Percentiles rank a stretch among this genome's conserved stretches.
These are phyloP conservation scores for Pichia eremophila DNA, from an alignment of 805 yeast species.

Conservation along the genomic window DNA sequence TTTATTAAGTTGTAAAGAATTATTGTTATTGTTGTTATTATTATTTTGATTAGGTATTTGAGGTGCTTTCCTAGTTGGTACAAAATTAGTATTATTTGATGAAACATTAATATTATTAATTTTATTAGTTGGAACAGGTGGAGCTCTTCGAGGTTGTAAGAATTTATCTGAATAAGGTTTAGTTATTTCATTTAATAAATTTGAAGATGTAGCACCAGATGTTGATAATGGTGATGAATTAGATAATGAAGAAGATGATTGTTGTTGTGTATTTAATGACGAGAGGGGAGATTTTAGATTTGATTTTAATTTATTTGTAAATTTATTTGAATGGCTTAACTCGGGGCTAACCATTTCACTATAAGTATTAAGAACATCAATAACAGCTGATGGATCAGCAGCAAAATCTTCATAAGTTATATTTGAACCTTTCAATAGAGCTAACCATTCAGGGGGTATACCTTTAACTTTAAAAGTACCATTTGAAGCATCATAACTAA, in stretches of 20 bases:
- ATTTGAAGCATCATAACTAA: conserved; percentile 73
- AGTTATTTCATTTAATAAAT: conserved; percentile 22
- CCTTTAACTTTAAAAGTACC: conserved; percentile 46
- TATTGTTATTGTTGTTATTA: too few relatives aligned
- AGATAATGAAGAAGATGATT: not conserved
- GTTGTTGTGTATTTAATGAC: too few relatives aligned
- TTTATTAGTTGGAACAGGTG: conserved; percentile 22
- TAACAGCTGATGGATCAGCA: conserved; percentile 55
- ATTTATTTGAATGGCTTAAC: conserved; percentile 16
- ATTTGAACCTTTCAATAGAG: conserved; percentile 45
- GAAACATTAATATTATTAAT: not conserved
- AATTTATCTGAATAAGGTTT: conserved; percentile 24
- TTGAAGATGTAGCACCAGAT: not conserved
- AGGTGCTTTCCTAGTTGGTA: conserved; percentile 36
- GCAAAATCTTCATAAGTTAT: conserved; percentile 56
- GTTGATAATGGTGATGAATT: not conserved
- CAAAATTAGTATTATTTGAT: conserved; percentile 8
- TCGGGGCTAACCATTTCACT: conserved; percentile 33
- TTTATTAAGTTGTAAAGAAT: not conserved
- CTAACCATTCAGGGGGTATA: conserved; percentile 49
- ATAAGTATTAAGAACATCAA: conserved; percentile 50
- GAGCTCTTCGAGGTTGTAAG: conserved; percentile 27
- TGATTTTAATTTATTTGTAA: not conserved
- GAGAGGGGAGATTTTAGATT: not conserved
- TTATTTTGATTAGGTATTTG: conserved; percentile 6